Percentiles rank a stretch among this genome's conserved stretches.
phyloP scores from a whole-genome alignment of 306 rosid species.

The Vigna mungo region DNA sequence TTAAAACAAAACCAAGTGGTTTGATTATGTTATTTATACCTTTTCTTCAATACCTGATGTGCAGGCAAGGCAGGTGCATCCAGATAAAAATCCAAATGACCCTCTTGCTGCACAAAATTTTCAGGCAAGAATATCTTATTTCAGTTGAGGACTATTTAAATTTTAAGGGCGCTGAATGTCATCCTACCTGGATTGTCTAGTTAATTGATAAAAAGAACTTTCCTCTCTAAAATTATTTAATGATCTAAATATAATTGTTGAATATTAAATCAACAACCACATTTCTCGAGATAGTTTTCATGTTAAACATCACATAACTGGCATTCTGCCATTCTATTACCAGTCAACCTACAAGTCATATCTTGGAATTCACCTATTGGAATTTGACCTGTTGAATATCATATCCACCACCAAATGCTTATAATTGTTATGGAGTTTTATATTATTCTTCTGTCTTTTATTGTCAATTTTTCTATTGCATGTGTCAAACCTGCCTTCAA shows the following conservation, averaged over 20 bases:
- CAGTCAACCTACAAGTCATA: slow-evolving; percentile 5
- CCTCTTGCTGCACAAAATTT: slow-evolving; percentile 96
- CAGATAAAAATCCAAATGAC: slow-evolving; percentile 96
- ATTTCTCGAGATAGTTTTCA: slow-evolving; percentile 24
- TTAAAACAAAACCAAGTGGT: slow-evolving; percentile 29
- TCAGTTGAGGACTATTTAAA: slow-evolving; percentile 3
- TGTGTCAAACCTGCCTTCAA: slow-evolving; percentile 15
- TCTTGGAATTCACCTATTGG: slow-evolving; percentile 7
- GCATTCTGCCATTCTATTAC: slow-evolving; percentile 12
- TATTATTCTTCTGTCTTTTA: slow-evolving; percentile 26
- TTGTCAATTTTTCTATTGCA: slow-evolving; percentile 23
- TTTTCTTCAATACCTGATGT: slow-evolving; percentile 33
- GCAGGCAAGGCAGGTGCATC: slow-evolving; percentile 99
- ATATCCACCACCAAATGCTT: background rate
- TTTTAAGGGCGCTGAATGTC: background rate
- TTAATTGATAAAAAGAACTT: slow-evolving; percentile 25
- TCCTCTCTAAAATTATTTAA: background rate
- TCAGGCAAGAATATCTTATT: slow-evolving; percentile 67
- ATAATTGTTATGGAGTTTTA: slow-evolving; percentile 17
- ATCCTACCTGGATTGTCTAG: slow-evolving; percentile 30
- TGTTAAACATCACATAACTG: slow-evolving; percentile 5
- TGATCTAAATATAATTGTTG: background rate
- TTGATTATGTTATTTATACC: slow-evolving; percentile 8
- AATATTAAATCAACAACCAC: slow-evolving; percentile 1
- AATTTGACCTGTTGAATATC: background rate